These are phyloP conservation scores for Aspergillus proliferans DNA, from an alignment of 2,329 filamentous ascomycete species.

Conservation along the genomic window DNA sequence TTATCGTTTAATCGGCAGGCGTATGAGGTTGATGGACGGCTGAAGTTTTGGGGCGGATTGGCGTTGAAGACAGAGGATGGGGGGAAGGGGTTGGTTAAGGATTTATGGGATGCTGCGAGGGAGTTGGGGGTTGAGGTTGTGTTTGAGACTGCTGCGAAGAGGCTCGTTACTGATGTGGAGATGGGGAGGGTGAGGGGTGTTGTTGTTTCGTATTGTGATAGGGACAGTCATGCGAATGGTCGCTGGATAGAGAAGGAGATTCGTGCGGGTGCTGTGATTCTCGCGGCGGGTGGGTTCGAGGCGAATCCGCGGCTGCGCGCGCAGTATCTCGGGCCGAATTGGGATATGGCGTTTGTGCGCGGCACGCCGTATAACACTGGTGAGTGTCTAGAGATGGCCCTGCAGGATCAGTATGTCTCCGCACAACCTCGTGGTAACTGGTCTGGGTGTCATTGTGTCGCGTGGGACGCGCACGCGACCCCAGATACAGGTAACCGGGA, in stretches of 20 bases:
- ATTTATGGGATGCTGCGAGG: conserved; percentile 42
- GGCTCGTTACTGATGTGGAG: conserved; percentile 13
- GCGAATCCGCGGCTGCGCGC: conserved; percentile 52
- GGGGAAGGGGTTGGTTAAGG: conserved; percentile 53
- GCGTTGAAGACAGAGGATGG: conserved; percentile 54
- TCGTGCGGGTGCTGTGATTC: conserved; percentile 14
- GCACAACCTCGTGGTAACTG: conserved; percentile 54
- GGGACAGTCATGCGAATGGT: conserved; percentile 12
- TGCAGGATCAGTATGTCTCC: conserved; percentile 42
- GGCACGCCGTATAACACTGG: conserved; percentile 62
- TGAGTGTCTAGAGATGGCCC: conserved; percentile 50
- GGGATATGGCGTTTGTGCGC: conserved; percentile 57
- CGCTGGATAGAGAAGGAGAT: not conserved
- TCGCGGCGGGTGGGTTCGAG: conserved; percentile 58
- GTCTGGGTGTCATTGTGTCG: conserved; percentile 59
- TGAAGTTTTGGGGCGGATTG: conserved; percentile 63
- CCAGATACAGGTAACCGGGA: conserved; percentile 50
- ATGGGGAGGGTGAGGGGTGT: conserved; percentile 16
- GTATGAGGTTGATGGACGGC: conserved; percentile 55
- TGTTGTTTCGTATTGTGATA: conserved; percentile 11
- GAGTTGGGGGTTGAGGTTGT: conserved; percentile 39
- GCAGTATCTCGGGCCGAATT: conserved; percentile 52
- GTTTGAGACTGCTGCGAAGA: conserved; percentile 42
- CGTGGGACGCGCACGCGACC: conserved; percentile 60
- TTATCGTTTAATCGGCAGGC: conserved; percentile 61